A percentile compares a stretch with the other conserved stretches of the same genome.
Evolutionary conservation across 1,284 basidiomycete species (phyloP).

Genomic region (Boletellus dicymbophilus): DNA sequence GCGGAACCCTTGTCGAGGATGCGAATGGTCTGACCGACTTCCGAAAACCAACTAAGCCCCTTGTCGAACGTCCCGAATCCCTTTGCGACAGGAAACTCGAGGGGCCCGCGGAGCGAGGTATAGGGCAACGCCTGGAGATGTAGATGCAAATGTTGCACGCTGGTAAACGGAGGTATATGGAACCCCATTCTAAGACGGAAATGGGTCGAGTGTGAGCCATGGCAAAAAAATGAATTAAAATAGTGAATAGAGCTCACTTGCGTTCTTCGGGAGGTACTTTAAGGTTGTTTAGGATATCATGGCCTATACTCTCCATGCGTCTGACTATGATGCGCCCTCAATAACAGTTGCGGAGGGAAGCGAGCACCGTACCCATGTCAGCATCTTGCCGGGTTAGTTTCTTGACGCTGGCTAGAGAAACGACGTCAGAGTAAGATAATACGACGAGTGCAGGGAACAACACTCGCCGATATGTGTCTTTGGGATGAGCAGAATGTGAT

Average conservation of each 20-base stretch:
- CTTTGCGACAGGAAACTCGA: constrained; percentile 59
- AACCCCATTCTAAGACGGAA: constrained; percentile 63
- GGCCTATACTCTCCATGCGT: constrained; percentile 66
- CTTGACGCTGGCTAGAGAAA: constrained; percentile 20
- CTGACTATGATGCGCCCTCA: constrained; percentile 30
- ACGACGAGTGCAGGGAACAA: background rate
- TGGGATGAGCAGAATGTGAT: constrained; percentile 31
- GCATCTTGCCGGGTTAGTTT: constrained; percentile 18
- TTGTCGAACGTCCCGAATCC: constrained; percentile 51
- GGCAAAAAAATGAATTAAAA: background rate
- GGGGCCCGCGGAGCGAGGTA: constrained; percentile 39
- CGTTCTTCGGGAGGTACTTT: constrained; percentile 41
- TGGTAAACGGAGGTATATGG: constrained; percentile 82
- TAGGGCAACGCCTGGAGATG: constrained; percentile 78
- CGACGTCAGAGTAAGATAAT: background rate
- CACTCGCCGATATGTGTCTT: constrained; percentile 29
- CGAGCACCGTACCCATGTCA: constrained; percentile 24
- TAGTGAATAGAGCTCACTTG: constrained; percentile 38
- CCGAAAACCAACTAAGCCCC: constrained; percentile 79
- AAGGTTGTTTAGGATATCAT: constrained; percentile 49
- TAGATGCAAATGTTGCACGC: constrained; percentile 79
- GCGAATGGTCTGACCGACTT: constrained; percentile 60
- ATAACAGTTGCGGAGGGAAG: background rate
- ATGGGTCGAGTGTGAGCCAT: background rate
- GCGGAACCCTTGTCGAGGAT: constrained; percentile 57